Percentiles rank a stretch among this genome's conserved stretches.
Conservation (phyloP, 2,329 filamentous ascomycete species). For the Immersiporthe knoxdaviesiana region DNA sequence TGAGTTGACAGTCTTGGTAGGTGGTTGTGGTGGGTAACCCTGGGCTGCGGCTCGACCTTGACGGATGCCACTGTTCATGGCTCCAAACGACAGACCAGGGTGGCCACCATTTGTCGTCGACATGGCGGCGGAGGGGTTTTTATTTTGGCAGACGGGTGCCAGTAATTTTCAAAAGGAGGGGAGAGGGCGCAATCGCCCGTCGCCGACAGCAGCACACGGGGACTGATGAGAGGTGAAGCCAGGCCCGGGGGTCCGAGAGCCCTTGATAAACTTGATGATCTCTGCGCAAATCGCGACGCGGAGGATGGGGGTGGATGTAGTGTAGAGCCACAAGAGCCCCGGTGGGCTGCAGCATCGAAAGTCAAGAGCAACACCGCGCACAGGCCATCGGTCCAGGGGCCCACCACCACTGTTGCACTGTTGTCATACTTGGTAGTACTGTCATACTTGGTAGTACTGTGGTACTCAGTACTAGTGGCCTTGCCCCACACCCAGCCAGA, state of each 20-base stretch:
- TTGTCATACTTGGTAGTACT: too few species aligned
- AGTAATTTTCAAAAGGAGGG: background rate
- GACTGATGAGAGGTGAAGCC: conserved; percentile 19
- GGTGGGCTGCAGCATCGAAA: conserved; percentile 8
- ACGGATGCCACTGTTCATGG: conserved; percentile 50
- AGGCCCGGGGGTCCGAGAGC: background rate
- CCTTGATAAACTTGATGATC: conserved; percentile 13
- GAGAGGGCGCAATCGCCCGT: conserved; percentile 11
- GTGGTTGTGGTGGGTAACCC: conserved; percentile 47
- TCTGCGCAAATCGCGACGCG: conserved; percentile 17
- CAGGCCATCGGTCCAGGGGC: conserved; percentile 1
- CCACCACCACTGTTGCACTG: background rate
- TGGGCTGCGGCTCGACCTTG: conserved; percentile 52
- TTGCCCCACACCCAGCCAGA: background rate
- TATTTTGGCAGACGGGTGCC: conserved; percentile 13
- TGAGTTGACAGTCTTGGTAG: conserved; percentile 57
- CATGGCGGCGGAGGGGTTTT: conserved; percentile 32
- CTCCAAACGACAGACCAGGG: conserved; percentile 53
- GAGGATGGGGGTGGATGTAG: conserved; percentile 22
- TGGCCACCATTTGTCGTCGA: conserved; percentile 51
- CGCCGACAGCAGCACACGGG: conserved; percentile 3
- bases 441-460: too few species aligned
- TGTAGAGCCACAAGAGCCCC: background rate
- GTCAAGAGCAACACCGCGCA: background rate
- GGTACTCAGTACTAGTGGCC: background rate